Conservation (phyloP, 164 flowering plant genomes). For the Warburgia ugandensis region DNA sequence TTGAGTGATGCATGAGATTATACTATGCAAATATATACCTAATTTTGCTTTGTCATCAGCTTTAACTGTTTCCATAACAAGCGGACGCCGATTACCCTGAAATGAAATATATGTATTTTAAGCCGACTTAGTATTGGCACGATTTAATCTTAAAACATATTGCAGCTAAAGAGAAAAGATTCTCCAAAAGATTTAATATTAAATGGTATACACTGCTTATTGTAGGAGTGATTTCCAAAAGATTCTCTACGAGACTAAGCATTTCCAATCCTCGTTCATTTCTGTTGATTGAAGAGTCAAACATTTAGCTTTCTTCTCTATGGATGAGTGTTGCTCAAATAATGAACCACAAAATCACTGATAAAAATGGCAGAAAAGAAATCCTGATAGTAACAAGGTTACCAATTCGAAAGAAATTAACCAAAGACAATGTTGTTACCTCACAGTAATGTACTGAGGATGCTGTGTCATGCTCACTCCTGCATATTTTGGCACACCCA, state of each 20-base stretch:
- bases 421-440: no score
- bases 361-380: not conserved
- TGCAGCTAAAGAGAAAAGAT: not conserved
- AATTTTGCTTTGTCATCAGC: constrained; percentile 91
- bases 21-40: constrained; percentile 47
- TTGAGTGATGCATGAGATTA: not conserved
- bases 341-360: not conserved
- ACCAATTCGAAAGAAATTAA: no score
- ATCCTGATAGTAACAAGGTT: not conserved
- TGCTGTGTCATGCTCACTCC: constrained; percentile 91
- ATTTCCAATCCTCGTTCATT: constrained; percentile 95
- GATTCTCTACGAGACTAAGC: constrained; percentile 66
- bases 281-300: constrained; percentile 32
- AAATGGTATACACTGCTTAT: constrained; percentile 45
- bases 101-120: constrained; percentile 5
- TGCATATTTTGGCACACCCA: constrained; percentile 95
- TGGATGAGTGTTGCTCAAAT: not conserved
- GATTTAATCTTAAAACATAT: no score
- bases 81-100: constrained; percentile 83
- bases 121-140: not conserved
- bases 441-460: constrained; percentile 96
- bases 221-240: constrained; percentile 79
- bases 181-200: not conserved
- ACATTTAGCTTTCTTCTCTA: not conserved
- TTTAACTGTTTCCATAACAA: constrained; percentile 85